Evolutionary conservation across 139 green algal species (phyloP).

Genomic region (Zygnema circumcarinatum): DNA sequence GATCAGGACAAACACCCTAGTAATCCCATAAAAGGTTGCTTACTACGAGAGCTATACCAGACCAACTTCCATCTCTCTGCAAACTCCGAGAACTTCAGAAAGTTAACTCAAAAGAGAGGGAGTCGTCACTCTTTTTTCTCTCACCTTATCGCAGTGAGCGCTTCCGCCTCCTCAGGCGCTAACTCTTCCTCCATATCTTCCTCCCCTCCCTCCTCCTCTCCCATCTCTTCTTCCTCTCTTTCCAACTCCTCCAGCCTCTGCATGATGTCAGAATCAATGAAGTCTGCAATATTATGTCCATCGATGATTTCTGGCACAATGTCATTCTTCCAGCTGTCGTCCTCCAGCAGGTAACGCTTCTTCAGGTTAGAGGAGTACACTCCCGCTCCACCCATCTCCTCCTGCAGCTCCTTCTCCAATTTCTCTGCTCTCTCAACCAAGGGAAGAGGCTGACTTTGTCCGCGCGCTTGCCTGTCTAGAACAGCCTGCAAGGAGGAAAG

Average conservation of each 20-base stretch:
- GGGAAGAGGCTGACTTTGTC: neutral
- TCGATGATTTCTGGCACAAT: conserved; percentile 97
- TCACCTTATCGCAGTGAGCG: conserved; percentile 52
- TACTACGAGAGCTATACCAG: neutral
- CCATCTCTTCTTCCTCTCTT: conserved; percentile 80
- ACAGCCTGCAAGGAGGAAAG: conserved; percentile 36
- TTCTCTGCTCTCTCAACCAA: conserved; percentile 32
- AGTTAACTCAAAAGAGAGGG: neutral
- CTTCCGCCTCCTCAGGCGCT: conserved; percentile 74
- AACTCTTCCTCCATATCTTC: conserved; percentile 62
- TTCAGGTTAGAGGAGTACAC: conserved; percentile 90
- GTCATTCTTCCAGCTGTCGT: conserved; percentile 90
- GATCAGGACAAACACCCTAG: neutral
- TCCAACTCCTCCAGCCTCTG: conserved; percentile 91
- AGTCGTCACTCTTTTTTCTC: neutral
- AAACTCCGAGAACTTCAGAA: neutral
- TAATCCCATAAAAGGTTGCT: conserved; percentile 54
- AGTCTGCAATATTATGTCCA: conserved; percentile 97
- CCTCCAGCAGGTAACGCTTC: conserved; percentile 86
- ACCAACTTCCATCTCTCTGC: neutral
- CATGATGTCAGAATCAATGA: conserved; percentile 97
- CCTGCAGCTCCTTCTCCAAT: conserved; percentile 76
- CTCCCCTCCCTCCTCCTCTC: conserved; percentile 55
- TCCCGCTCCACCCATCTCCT: conserved; percentile 90
- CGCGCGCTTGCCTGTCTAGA: conserved; percentile 14